Base-by-base conservation (phyloP, 2,329 filamentous ascomycete genomes). In the Fusarium neocosmosporiellum region DNA sequence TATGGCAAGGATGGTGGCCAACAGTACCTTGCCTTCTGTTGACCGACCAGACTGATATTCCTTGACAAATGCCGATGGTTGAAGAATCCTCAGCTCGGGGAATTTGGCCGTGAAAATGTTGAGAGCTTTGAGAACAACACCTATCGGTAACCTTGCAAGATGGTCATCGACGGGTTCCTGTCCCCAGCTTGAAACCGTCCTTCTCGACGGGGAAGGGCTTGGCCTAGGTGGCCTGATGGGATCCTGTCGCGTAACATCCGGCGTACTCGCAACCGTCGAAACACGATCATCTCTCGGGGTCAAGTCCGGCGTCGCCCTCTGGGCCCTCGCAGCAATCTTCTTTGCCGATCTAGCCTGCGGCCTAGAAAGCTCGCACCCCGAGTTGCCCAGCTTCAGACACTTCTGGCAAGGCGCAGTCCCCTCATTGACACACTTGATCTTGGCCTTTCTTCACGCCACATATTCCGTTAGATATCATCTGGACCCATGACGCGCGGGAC, bases 71-170 rank as follows among this genome's bases (percentile, higher is more conserved):
- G 79, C 75, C 0, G 80, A 78, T 0, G 81, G 77, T n/a, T 82
- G 80, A 0, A 83, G 66, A 3, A 83, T 78, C 9, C 79, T 72
- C 11, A 82, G 57, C 57, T 83, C 80, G 0, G 81, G 81, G 9
- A 81, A 81, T 11, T 80, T 81, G 37, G 77, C 78, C 7, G 77
- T 81, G 11, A 83, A 83, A 0, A 81, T 73, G 22, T 81, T 80
- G 0, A 83, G 54, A 5, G 79, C 75, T 7, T 81, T 81, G 9
- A 82, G 71, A 3, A 81, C 75, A 1, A 77, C 64, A 1, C 77
- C 71, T 1, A 75, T 76, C 0, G 79, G 71, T 0, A 83, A 53
- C 0, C 48, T 67, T 0, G 65, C 54, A 5, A 83, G 73, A 22
- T 82, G 81, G 0, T 69, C 53, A 13, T 79, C 77, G 0, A 75